Evolutionary conservation across 1,139 yeast species (phyloP).

Genomic region (Schizosaccharomyces versatilis): DNA sequence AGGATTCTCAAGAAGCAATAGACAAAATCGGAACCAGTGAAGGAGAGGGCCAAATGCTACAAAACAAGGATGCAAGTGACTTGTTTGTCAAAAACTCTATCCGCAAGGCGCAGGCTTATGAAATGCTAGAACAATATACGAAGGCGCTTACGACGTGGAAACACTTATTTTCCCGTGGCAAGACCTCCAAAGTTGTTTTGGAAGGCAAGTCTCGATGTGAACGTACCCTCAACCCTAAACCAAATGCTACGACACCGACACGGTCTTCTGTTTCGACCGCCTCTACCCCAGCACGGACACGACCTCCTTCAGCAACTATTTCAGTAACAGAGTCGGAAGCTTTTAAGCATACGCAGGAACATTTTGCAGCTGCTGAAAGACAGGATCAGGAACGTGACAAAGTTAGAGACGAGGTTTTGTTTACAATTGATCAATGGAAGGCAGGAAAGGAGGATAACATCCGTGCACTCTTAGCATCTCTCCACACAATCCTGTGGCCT

Average conservation of each 20-base stretch:
- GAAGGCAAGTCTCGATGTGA: constrained; percentile 71
- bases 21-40: constrained; percentile 28
- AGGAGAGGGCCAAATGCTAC: constrained; percentile 22
- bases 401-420: constrained; percentile 40
- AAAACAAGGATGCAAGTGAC: constrained; percentile 37
- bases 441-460: constrained; percentile 56
- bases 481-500: constrained; percentile 45
- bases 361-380: neutral
- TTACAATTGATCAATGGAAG: constrained; percentile 40
- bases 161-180: constrained; percentile 42
- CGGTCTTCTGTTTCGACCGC: neutral
- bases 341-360: no score
- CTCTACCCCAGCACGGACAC: constrained; percentile 6
- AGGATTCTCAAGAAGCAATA: constrained; percentile 36
- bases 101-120: constrained; percentile 65
- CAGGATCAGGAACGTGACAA: constrained; percentile 28
- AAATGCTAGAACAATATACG: constrained; percentile 46
- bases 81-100: constrained; percentile 52
- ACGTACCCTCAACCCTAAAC: constrained; percentile 27
- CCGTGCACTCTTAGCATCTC: constrained; percentile 46
- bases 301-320: constrained; percentile 14
- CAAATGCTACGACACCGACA: constrained; percentile 9
- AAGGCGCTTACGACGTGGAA: constrained; percentile 44
- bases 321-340: constrained; percentile 15
- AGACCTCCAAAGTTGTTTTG: constrained; percentile 38